These are phyloP conservation scores for Monosporascus sp. DNA, from an alignment of 2,329 filamentous ascomycete genomes.

Conservation along the genomic window DNA sequence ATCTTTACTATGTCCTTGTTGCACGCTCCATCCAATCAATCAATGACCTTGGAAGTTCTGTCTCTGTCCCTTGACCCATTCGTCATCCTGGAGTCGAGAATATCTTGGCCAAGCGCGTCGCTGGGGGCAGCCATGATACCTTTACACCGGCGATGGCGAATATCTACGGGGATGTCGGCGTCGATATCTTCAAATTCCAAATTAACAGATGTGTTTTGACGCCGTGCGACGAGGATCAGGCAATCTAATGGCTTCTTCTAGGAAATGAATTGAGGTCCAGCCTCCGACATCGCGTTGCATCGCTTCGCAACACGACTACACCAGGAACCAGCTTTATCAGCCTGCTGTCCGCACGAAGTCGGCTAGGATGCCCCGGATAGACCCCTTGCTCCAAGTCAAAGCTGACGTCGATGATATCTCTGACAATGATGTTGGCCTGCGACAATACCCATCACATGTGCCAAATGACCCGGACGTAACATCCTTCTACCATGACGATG, in stretches of 20 bases:
- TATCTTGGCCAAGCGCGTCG: too few species aligned
- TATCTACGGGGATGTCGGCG: too few species aligned
- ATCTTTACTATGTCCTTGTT: too few species aligned
- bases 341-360: neutral
- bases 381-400: slow-evolving; percentile 21
- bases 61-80: too few species aligned
- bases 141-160: too few species aligned
- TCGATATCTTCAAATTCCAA: neutral
- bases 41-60: too few species aligned
- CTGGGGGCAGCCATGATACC: too few species aligned
- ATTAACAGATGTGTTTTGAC: neutral
- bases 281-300: neutral
- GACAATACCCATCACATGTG: slow-evolving; percentile 41
- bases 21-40: too few species aligned
- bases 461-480: slow-evolving; percentile 38
- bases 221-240: neutral
- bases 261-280: neutral
- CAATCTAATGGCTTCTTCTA: neutral
- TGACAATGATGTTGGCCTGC: slow-evolving; percentile 24
- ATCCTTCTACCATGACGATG: slow-evolving; percentile 32
- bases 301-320: neutral
- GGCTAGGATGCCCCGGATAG: slow-evolving; percentile 22
- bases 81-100: too few species aligned
- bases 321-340: neutral
- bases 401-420: slow-evolving; percentile 10